These are phyloP conservation scores for Rhodosporidiobolus sp. DNA, from an alignment of 768 basidiomycete genomes.

Conservation along the genomic window DNA sequence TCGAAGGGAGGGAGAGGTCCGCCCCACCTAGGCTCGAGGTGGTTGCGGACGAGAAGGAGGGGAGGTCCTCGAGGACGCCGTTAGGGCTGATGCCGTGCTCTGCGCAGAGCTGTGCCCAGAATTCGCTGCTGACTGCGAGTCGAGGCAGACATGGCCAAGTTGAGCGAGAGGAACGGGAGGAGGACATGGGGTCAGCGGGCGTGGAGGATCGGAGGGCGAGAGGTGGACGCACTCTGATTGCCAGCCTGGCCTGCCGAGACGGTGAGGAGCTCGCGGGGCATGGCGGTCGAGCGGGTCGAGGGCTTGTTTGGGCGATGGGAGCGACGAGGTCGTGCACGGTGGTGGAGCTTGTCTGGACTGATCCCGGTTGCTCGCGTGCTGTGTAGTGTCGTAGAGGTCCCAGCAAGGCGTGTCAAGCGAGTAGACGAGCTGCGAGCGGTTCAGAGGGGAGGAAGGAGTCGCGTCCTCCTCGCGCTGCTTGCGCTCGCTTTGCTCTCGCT, in stretches of 20 bases:
- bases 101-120: constrained; percentile 96
- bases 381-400: too few species aligned
- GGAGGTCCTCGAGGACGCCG: constrained; percentile 95
- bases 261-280: constrained; percentile 51
- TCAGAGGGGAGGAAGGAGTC: too few species aligned
- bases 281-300: constrained; percentile 42
- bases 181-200: not conserved
- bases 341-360: too few species aligned
- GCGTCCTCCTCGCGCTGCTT: too few species aligned
- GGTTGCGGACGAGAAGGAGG: constrained; percentile 47
- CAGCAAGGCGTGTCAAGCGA: too few species aligned
- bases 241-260: constrained; percentile 87
- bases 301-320: not conserved
- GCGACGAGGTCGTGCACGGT: too few species aligned
- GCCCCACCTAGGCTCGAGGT: constrained; percentile 14
- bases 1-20: constrained; percentile 12
- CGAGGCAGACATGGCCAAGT: too few species aligned
- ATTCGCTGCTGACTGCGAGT: constrained; percentile 82
- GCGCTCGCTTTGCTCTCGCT: too few species aligned
- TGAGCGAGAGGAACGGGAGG: not conserved
- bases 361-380: too few species aligned
- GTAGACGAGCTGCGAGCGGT: too few species aligned
- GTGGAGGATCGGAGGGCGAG: not conserved
- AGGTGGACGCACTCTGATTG: constrained; percentile 68
- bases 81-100: constrained; percentile 97